Percentiles rank a stretch among this genome's conserved stretches.
Evolutionary conservation across 345 rosid species (phyloP).

Genomic region (Streptanthus diversifolius): DNA sequence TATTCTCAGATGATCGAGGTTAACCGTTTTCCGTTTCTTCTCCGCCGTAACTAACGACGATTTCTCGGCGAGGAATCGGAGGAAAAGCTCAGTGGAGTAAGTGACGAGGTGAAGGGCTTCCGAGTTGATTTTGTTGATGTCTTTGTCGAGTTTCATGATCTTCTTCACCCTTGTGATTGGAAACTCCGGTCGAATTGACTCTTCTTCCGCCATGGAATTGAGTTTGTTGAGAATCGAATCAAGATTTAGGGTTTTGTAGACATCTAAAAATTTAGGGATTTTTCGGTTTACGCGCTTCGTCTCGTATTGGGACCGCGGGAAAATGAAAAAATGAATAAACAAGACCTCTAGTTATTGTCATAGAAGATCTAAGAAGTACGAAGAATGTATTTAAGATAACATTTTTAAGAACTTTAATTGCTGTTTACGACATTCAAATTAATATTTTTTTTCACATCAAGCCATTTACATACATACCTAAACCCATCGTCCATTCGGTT

Average conservation of each 20-base stretch:
- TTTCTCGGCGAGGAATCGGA: constrained; percentile 66
- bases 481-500: too few relatives aligned
- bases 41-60: constrained; percentile 48
- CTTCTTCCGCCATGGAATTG: constrained; percentile 64
- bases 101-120: constrained; percentile 70
- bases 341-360: neutral
- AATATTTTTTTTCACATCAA: too few relatives aligned
- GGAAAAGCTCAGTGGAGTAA: constrained; percentile 64
- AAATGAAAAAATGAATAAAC: neutral
- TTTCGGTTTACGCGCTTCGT: neutral
- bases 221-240: neutral
- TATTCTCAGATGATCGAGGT: constrained; percentile 56
- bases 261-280: neutral
- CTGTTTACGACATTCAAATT: too few relatives aligned
- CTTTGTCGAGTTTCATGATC: constrained; percentile 82
- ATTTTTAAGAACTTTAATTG: too few relatives aligned
- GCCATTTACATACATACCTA: too few relatives aligned
- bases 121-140: constrained; percentile 77
- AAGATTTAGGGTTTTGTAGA: neutral
- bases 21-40: constrained; percentile 74
- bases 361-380: too few relatives aligned
- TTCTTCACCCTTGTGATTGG: constrained; percentile 70
- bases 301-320: neutral
- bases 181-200: constrained; percentile 45
- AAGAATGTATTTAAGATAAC: too few relatives aligned